Base-by-base conservation (phyloP, 2,329 filamentous ascomycete genomes). In the Neonectria ditissima region DNA sequence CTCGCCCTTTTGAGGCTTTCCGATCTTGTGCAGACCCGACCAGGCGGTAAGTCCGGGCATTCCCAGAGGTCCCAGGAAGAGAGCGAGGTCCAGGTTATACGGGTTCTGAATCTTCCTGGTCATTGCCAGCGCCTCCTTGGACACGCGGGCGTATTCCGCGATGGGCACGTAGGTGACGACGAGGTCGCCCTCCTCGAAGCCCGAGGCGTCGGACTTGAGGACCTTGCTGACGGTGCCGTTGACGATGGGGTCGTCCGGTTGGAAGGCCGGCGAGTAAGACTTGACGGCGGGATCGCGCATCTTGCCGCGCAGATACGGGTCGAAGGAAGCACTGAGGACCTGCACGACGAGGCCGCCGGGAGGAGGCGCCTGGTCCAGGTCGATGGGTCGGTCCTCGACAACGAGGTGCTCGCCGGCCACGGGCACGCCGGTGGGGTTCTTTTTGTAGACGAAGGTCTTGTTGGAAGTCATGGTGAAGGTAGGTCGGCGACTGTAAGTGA, bases 261-360 rank as follows among this genome's bases (percentile, higher is more conserved):
- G 76, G 74, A 89, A 93, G 14, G 78, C 66, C 1, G 76, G 72
- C 2, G 68, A 47, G 66, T 79, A 96, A 10, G 91, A 93, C 80
- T 91, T 88, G 75, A 80, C 73, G 37, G 82, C 77, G 7, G 91
- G 75, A 51, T 83, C 79, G 51, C 92, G 89, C 91, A 97, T 94
- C 70, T 88, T 87, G 65, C 91, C 91, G 61, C 94, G 91, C 83
- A 92, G 88, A 82, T 97, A 97, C 2, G 93, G 93, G 78, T 97
- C 93, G 80, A 91, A 91, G 43, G 92, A 94, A 68, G 89, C 84
- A 78, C 91, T 93, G 73, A 91, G 86, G 71, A 91, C 87, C 80
- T 93, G 87, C 68, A 91, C 80, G 52, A 97, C 77, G 43, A 93
- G 90, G 67, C 91, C 91, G 47, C 86, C 77, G 24, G 88, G 84